Evolutionary conservation across 768 basidiomycete genomes (phyloP).

Genomic region (Panaeolus cyanescens): DNA sequence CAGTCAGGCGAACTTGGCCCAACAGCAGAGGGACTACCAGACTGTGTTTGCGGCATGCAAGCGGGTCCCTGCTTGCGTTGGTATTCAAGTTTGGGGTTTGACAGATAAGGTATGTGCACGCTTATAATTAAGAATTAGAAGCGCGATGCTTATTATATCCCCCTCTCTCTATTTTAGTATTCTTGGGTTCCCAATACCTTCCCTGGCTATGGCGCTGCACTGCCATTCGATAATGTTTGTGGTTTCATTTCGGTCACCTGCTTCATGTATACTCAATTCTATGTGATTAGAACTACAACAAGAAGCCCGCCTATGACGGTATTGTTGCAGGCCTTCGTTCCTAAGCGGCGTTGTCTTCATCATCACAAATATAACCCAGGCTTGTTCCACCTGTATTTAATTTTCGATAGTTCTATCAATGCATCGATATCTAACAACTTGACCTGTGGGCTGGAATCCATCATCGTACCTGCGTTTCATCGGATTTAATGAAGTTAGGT

Average conservation of each 20-base stretch:
- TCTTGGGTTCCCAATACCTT: slow-evolving; percentile 42
- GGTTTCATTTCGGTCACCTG: neutral
- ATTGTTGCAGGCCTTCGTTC: slow-evolving; percentile 28
- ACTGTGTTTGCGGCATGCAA: slow-evolving; percentile 56
- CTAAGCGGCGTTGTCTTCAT: neutral
- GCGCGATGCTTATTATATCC: neutral
- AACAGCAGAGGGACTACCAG: slow-evolving; percentile 61
- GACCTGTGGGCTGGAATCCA: too few species aligned
- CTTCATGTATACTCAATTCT: neutral
- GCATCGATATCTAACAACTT: too few species aligned
- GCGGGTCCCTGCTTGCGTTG: slow-evolving; percentile 41
- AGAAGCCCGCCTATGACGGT: slow-evolving; percentile 41
- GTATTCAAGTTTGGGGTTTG: slow-evolving; percentile 49
- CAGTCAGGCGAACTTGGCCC: slow-evolving; percentile 46
- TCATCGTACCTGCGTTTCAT: too few species aligned
- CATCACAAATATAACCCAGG: neutral
- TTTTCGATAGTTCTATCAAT: too few species aligned
- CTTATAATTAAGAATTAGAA: neutral
- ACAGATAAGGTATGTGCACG: slow-evolving; percentile 40
- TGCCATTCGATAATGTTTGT: slow-evolving; percentile 38
- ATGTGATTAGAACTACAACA: slow-evolving; percentile 23
- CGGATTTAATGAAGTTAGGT: too few species aligned
- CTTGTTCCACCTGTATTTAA: too few species aligned
- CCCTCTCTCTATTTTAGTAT: slow-evolving; percentile 23
- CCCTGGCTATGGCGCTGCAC: slow-evolving; percentile 40